Conservation (phyloP, 495 filamentous ascomycete species). For the Lasiosphaeriaceae sp. region DNA sequence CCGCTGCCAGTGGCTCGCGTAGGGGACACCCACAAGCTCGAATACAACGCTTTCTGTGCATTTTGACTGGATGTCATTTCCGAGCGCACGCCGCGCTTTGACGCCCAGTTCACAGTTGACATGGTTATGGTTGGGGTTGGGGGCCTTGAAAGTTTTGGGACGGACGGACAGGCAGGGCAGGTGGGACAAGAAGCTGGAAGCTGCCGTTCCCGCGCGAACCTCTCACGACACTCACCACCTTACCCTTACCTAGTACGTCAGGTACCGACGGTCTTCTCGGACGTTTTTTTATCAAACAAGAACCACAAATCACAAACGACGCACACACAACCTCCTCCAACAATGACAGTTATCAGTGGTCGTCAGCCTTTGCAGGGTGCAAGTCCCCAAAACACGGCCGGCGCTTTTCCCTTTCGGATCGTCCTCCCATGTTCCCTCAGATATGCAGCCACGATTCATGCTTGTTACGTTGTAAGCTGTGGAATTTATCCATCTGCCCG, state of each 20-base stretch:
- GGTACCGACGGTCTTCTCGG: not conserved
- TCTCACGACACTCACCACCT: no score
- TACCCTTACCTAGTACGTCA: no score
- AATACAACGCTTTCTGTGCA: not conserved
- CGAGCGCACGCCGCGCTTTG: conserved; percentile 4
- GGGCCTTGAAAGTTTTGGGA: no score
- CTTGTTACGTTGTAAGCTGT: not conserved
- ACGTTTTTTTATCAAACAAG: not conserved
- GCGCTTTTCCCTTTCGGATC: not conserved
- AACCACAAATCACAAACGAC: no score
- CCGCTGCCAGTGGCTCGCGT: not conserved
- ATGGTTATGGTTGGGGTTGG: no score
- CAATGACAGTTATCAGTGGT: no score
- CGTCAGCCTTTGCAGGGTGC: not conserved
- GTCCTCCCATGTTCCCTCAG: not conserved
- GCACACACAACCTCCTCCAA: no score
- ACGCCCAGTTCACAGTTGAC: not conserved
- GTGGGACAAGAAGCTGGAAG: no score
- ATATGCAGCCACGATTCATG: conserved; percentile 4
- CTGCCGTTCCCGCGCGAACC: no score
- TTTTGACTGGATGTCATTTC: conserved; percentile 6
- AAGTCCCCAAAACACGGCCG: not conserved
- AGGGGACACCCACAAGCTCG: not conserved
- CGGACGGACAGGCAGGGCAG: no score
- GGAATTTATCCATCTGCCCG: conserved; percentile 30